A percentile compares a stretch with the other conserved stretches of the same genome.
These are phyloP conservation scores for Croton laevigatus DNA, from an alignment of 441 rosid genomes.

Conservation along the genomic window DNA sequence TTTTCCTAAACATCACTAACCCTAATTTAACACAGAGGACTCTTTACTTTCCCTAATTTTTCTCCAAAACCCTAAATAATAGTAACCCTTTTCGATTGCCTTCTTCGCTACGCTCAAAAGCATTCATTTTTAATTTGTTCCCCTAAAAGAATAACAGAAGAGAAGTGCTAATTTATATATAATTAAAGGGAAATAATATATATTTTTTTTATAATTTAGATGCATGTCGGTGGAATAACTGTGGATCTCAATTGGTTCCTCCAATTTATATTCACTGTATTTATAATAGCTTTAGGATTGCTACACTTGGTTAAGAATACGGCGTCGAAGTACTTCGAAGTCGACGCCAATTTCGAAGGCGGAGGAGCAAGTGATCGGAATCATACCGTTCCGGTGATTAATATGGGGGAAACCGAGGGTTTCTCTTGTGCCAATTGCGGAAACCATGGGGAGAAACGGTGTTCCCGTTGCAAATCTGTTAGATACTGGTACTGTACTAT, in stretches of 20 bases:
- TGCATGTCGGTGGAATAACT: slow-evolving; percentile 79
- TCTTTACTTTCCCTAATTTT: not conserved
- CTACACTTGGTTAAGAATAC: slow-evolving; percentile 58
- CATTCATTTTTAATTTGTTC: not conserved
- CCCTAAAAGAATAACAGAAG: not conserved
- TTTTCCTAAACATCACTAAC: not conserved
- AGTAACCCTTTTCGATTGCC: not conserved
- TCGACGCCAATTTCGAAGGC: slow-evolving; percentile 71
- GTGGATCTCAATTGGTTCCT: slow-evolving; percentile 79
- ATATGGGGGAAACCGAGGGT: slow-evolving; percentile 29
- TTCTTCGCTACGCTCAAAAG: not conserved
- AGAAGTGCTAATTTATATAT: not conserved
- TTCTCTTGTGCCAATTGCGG: slow-evolving; percentile 50
- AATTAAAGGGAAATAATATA: too few species aligned
- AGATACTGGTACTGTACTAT: slow-evolving; percentile 54
- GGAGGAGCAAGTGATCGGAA: slow-evolving; percentile 21
- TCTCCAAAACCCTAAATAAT: slow-evolving; percentile 1
- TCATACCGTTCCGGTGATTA: slow-evolving; percentile 8
- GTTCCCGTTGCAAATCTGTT: slow-evolving; percentile 82
- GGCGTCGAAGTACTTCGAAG: slow-evolving; percentile 84
- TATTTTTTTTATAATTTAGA: slow-evolving; percentile 29
- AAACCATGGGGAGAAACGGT: slow-evolving; percentile 35
- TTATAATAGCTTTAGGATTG: slow-evolving; percentile 54
- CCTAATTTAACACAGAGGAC: not conserved
- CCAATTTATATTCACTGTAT: slow-evolving; percentile 53